phyloP scores from a whole-genome alignment of 768 basidiomycete genomes.

The Russula earlei region DNA sequence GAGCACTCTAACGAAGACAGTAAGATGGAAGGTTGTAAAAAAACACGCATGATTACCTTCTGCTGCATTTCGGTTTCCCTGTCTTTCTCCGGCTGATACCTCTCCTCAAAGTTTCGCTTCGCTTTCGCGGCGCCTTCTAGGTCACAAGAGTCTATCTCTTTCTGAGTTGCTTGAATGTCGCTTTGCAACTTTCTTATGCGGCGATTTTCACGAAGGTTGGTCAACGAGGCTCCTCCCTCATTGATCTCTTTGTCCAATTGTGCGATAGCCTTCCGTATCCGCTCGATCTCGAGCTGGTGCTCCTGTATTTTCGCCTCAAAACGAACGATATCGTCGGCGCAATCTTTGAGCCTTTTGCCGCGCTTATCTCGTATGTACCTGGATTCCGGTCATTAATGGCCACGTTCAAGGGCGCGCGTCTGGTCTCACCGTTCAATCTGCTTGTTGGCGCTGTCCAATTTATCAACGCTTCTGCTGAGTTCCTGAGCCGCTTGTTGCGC shows the following conservation, averaged over 20 bases:
- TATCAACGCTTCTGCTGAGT: slow-evolving; percentile 55
- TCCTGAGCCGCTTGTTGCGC: slow-evolving; percentile 53
- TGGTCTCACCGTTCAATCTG: slow-evolving; percentile 54
- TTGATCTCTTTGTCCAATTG: slow-evolving; percentile 71
- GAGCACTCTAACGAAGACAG: slow-evolving; percentile 47
- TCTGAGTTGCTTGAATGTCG: slow-evolving; percentile 58
- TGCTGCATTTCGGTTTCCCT: slow-evolving; percentile 64
- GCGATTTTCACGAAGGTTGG: slow-evolving; percentile 76
- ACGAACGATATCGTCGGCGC: slow-evolving; percentile 42
- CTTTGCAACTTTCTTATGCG: slow-evolving; percentile 58
- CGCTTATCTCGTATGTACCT: slow-evolving; percentile 73
- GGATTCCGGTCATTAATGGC: not conserved
- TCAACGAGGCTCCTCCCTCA: slow-evolving; percentile 57
- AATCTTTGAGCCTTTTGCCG: slow-evolving; percentile 49
- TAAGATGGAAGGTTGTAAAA: not conserved
- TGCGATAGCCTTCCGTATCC: slow-evolving; percentile 36
- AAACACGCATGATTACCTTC: slow-evolving; percentile 37
- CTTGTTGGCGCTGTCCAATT: slow-evolving; percentile 50
- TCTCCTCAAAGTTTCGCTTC: slow-evolving; percentile 73
- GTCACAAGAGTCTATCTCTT: slow-evolving; percentile 65
- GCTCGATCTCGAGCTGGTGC: slow-evolving; percentile 33
- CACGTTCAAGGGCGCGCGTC: not conserved
- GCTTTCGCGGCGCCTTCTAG: slow-evolving; percentile 83
- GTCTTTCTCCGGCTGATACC: slow-evolving; percentile 62
- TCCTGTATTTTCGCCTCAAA: slow-evolving; percentile 38